Evolutionary conservation across 2,329 filamentous ascomycete genomes (phyloP).

Genomic region (Dactylellina cionopaga): DNA sequence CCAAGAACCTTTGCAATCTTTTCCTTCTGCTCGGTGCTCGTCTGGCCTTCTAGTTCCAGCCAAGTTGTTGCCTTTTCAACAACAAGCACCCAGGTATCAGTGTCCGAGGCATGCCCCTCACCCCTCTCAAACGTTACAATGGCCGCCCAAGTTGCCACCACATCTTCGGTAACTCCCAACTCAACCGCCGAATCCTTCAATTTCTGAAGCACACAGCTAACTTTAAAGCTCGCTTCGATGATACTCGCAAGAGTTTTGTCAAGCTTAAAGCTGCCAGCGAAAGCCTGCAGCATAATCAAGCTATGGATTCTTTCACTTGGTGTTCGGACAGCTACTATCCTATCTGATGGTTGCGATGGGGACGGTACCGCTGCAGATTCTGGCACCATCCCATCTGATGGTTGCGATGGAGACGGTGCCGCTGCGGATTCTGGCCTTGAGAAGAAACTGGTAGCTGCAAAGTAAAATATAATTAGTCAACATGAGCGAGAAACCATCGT

Average conservation of each 20-base stretch:
- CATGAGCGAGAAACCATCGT: constrained; percentile 4
- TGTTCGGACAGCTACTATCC: constrained; percentile 4
- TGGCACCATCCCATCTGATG: background rate
- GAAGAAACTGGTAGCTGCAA: too few species aligned
- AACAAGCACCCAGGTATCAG: constrained; percentile 51
- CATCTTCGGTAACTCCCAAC: constrained; percentile 21
- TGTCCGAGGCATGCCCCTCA: constrained; percentile 35
- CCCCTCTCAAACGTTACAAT: constrained; percentile 33
- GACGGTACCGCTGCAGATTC: background rate
- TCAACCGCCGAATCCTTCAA: constrained; percentile 34
- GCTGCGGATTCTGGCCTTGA: background rate
- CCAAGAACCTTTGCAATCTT: constrained; percentile 14
- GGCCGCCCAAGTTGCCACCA: constrained; percentile 49
- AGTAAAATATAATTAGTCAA: constrained; percentile 1
- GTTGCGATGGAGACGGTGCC: background rate
- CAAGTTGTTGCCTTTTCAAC: constrained; percentile 47
- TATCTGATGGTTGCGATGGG: too few species aligned
- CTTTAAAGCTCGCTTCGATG: constrained; percentile 32
- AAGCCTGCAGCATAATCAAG: constrained; percentile 47
- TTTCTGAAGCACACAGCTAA: constrained; percentile 19
- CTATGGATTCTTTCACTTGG: constrained; percentile 39
- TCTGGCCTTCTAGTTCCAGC: constrained; percentile 36
- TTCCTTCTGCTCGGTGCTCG: constrained; percentile 12
- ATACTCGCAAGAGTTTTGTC: background rate
- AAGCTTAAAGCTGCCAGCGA: constrained; percentile 23